Evolutionary conservation across 345 rosid genomes (phyloP).

Genomic region (Hypericum androsaemum): DNA sequence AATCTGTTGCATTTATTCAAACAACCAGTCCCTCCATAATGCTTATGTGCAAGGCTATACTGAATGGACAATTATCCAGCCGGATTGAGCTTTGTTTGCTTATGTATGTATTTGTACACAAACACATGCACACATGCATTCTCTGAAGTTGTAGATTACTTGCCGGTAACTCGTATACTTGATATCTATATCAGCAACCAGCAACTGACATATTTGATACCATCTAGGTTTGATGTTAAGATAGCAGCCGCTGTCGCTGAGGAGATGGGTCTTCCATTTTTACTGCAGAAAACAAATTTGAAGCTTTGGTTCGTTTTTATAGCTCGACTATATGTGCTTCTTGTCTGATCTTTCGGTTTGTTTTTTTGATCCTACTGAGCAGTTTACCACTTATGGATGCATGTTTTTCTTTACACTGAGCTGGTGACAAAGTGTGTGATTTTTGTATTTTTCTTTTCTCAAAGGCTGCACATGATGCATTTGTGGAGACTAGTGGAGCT

Average conservation of each 20-base stretch:
- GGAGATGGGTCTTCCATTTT: slow-evolving; percentile 80
- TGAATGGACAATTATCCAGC: no score
- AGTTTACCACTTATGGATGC: neutral
- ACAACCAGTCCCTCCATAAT: no score
- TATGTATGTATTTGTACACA: no score
- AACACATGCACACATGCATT: no score
- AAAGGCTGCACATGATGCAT: slow-evolving; percentile 98
- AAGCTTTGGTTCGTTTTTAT: slow-evolving; percentile 72
- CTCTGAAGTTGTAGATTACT: no score
- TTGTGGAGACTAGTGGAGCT: slow-evolving; percentile 91
- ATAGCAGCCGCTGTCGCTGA: slow-evolving; percentile 91
- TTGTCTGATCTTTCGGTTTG: neutral
- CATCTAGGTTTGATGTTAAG: slow-evolving; percentile 74
- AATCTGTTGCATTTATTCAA: neutral
- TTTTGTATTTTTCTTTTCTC: slow-evolving; percentile 16
- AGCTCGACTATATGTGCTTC: slow-evolving; percentile 1
- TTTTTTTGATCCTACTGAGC: slow-evolving; percentile 6
- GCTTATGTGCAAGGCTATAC: no score
- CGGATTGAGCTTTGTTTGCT: neutral
- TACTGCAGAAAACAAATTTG: slow-evolving; percentile 96
- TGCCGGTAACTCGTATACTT: no score
- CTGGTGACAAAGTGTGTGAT: slow-evolving; percentile 9
- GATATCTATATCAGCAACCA: neutral
- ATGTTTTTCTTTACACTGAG: neutral
- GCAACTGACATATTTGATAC: neutral